Base-by-base conservation (phyloP, 2,329 filamentous ascomycete species). In the Cladophialophora immunda region DNA sequence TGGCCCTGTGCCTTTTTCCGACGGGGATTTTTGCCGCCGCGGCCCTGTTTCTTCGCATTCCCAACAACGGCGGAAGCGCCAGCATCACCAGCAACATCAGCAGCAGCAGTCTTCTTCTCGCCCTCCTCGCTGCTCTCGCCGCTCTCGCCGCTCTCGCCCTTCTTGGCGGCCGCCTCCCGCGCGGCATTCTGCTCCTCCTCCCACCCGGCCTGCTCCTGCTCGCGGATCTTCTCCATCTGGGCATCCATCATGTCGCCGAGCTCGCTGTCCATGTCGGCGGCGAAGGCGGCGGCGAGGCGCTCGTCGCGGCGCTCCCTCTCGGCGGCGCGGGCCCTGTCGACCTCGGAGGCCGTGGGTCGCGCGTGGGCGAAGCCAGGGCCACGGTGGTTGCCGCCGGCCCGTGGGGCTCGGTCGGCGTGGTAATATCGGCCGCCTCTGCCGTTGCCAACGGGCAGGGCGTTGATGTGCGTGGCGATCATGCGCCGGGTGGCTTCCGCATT, bases 221-320 rank as follows among this genome's bases (percentile, higher is more conserved):
- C 53, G 25, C 60, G 36, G 60, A 66, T 68, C 50, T 38, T 41
- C 25, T 41, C 54, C 59, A 66, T 66, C 52, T 56, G 19, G 17
- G 58, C 34, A n/a, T 68, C 67, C 32, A 63, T 62, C 13, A 61
- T 64, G 25, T 66, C 67, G 17, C 58, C 56, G 2, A 60, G 56
- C 17, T 66, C 66, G 67, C 64, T 68, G 59, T 64, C 62, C 9
- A 61, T 50, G 34, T 68, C 67, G 41, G 58, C 65, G 34, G 55
- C 60, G 15, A 68, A 64, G 22, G 65, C 67, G 38, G 64, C 62
- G 4, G 34, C 27, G 25, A 68, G 52, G 55, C 32, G 52, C 29
- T 53, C 54, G 55, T 65, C 66, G 25, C 58, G 57, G 22, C 58
- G 58, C n/a, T 59, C 58, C 29, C 30, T 60, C 27, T 62, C 58